Evolutionary conservation across 257 asterid genomes (phyloP).

Genomic region (Nyctanthes arbortristis): DNA sequence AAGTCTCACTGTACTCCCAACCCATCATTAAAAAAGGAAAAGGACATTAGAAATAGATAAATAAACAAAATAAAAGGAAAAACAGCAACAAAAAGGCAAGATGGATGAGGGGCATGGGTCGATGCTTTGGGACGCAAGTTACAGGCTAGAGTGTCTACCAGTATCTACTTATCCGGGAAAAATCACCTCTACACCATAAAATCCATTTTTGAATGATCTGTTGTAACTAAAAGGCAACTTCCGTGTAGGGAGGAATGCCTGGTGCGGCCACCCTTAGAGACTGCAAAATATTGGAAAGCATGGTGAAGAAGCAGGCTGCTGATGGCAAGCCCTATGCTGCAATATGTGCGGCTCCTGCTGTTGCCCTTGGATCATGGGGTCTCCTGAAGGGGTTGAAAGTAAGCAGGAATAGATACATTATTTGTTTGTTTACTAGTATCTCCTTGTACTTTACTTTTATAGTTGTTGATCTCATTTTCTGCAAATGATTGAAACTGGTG

Average conservation of each 20-base stretch:
- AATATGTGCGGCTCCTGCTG: conserved; percentile 96
- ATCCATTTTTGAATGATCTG: background rate
- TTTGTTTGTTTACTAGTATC: background rate
- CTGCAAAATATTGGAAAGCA: conserved; percentile 69
- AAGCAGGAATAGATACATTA: conserved; percentile 11
- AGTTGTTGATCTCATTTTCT: background rate
- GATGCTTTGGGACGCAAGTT: background rate
- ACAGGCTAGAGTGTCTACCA: background rate
- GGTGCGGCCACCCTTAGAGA: conserved; percentile 82
- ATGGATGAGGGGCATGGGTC: too few relatives aligned
- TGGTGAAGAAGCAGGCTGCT: conserved; percentile 71
- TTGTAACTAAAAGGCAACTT: background rate
- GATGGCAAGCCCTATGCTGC: conserved; percentile 74
- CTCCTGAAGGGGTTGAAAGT: conserved; percentile 83
- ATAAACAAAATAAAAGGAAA: too few relatives aligned
- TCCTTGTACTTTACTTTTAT: background rate
- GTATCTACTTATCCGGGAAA: background rate
- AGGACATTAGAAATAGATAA: too few relatives aligned
- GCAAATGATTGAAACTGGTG: conserved; percentile 15
- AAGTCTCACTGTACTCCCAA: too few relatives aligned
- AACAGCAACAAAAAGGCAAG: too few relatives aligned
- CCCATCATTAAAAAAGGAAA: too few relatives aligned
- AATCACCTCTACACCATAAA: background rate
- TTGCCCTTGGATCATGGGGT: conserved; percentile 93
- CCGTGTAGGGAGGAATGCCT: conserved; percentile 82